These are phyloP conservation scores for Aureobasidium sp. DNA, from an alignment of 2,329 filamentous ascomycete genomes.

Conservation along the genomic window DNA sequence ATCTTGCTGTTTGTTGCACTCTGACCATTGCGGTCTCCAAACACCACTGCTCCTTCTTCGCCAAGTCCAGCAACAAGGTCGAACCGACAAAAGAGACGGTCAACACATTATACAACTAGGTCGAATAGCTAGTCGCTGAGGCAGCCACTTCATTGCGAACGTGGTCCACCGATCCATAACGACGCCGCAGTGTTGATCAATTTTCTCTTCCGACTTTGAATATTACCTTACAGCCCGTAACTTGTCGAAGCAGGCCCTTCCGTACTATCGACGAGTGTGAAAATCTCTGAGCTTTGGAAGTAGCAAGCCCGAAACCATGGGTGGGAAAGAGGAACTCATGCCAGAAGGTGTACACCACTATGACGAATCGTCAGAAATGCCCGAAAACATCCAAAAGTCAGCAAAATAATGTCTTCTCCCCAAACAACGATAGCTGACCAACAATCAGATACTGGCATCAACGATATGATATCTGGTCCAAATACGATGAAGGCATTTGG, in stretches of 20 bases:
- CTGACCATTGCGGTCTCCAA: not conserved
- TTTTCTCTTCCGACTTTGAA: not conserved
- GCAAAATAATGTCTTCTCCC: slow-evolving; percentile 19
- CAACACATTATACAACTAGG: not conserved
- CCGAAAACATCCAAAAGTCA: slow-evolving; percentile 78
- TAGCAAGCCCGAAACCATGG: not conserved
- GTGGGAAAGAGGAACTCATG: not conserved
- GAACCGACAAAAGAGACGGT: not conserved
- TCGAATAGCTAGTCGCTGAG: no score
- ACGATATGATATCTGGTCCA: slow-evolving; percentile 76
- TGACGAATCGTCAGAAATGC: slow-evolving; percentile 60
- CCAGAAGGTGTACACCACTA: slow-evolving; percentile 62
- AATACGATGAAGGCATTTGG: slow-evolving; percentile 79
- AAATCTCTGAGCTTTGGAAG: no score
- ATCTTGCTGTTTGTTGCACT: not conserved
- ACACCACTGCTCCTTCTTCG: not conserved
- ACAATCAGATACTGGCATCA: slow-evolving; percentile 76
- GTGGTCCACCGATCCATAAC: no score
- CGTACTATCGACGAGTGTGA: no score
- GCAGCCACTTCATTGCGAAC: no score
- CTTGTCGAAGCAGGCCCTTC: no score
- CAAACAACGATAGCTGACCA: slow-evolving; percentile 9
- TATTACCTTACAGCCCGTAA: not conserved
- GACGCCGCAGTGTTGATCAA: not conserved
- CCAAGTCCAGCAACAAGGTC: not conserved